A percentile compares a stretch with the other conserved stretches of the same genome.
These are phyloP conservation scores for Sporothrix brasiliensis DNA, from an alignment of 2,329 filamentous ascomycete species.

Conservation along the genomic window DNA sequence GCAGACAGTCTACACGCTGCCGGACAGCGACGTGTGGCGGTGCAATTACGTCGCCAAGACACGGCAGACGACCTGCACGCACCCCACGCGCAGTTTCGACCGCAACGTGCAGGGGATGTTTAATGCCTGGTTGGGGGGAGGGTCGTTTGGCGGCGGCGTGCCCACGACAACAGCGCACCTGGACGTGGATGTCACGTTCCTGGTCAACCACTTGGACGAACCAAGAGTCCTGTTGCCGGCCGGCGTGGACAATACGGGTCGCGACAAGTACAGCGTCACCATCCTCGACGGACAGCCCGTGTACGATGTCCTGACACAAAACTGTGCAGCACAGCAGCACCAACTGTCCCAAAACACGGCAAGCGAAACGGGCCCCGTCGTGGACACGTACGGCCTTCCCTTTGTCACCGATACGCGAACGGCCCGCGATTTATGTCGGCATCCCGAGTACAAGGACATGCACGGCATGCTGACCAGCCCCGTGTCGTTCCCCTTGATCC, in stretches of 20 bases:
- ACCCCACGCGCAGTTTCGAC: constrained; percentile 43
- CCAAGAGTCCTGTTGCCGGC: constrained; percentile 47
- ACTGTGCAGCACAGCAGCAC: background rate
- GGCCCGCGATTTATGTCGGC: constrained; percentile 48
- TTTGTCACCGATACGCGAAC: constrained; percentile 44
- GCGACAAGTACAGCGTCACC: background rate
- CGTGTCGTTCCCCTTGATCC: constrained; percentile 47
- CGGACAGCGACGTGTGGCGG: constrained; percentile 25
- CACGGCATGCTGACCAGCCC: constrained; percentile 54
- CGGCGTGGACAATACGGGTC: background rate
- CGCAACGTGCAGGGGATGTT: constrained; percentile 43
- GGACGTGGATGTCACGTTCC: constrained; percentile 44
- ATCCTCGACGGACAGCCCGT: background rate
- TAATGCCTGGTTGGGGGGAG: constrained; percentile 39
- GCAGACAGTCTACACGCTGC: background rate
- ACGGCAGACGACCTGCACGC: constrained; percentile 42
- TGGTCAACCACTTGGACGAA: constrained; percentile 55
- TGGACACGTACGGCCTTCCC: constrained; percentile 41
- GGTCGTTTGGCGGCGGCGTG: constrained; percentile 31
- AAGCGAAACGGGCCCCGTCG: background rate
- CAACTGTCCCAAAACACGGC: background rate
- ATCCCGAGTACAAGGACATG: constrained; percentile 48
- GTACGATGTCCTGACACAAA: background rate
- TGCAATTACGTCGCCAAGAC: constrained; percentile 29
- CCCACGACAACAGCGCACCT: constrained; percentile 27